A percentile compares a stretch with the other conserved stretches of the same genome.
Conservation (phyloP, 1,139 yeast species). For the Saccharomycopsis hybrid region DNA sequence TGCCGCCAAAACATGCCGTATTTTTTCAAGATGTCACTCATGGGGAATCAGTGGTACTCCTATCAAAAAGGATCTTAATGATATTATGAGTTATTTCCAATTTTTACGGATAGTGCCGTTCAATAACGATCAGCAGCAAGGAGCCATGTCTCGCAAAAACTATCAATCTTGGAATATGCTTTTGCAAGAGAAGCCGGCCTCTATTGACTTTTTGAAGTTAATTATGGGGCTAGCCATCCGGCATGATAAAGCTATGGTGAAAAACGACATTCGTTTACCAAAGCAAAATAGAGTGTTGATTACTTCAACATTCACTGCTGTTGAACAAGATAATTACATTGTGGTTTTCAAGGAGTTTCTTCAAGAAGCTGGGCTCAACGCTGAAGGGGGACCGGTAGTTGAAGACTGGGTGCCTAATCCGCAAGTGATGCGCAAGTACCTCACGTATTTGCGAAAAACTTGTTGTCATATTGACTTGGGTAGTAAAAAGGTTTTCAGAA, state of each 20-base stretch:
- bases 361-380: constrained; percentile 53
- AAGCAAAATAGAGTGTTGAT: constrained; percentile 65
- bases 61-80: constrained; percentile 56
- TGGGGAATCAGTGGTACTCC: constrained; percentile 99
- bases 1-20: constrained; percentile 72
- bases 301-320: constrained; percentile 66
- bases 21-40: constrained; percentile 78
- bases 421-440: constrained; percentile 56
- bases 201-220: constrained; percentile 38
- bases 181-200: not conserved
- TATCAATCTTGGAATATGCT: constrained; percentile 3
- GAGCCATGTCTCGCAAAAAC: not conserved
- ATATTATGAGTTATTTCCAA: constrained; percentile 61
- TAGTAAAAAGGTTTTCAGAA: constrained; percentile 13
- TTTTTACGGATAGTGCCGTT: constrained; percentile 69
- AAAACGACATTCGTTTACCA: constrained; percentile 69
- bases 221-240: constrained; percentile 54
- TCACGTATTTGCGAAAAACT: constrained; percentile 61
- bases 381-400: constrained; percentile 46
- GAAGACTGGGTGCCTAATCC: constrained; percentile 47
- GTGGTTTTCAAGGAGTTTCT: constrained; percentile 57
- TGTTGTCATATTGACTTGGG: constrained; percentile 74
- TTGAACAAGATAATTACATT: constrained; percentile 79
- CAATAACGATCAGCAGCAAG: constrained; percentile 1
- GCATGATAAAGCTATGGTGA: constrained; percentile 81